These are phyloP conservation scores for Coemansia sp. DNA, from an alignment of 371 early-diverging fungal genomes.

Conservation along the genomic window DNA sequence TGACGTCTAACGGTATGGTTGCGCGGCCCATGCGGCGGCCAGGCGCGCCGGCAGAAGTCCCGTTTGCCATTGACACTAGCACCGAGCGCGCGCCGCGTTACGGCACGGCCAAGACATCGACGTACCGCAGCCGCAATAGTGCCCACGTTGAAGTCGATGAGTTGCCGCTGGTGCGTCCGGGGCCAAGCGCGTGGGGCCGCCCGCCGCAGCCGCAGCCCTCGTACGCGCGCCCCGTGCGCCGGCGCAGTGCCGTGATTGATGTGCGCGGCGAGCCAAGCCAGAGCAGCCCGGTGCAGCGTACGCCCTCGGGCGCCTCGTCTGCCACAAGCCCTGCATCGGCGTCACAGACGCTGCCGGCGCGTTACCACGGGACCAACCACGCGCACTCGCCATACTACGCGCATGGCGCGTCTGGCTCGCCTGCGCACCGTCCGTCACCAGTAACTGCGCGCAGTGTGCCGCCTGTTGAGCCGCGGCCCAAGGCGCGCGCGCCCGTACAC, in stretches of 20 bases:
- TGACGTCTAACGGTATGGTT: conserved; percentile 35
- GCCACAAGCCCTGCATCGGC: neutral
- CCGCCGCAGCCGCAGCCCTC: neutral
- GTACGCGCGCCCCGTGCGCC: conserved; percentile 8
- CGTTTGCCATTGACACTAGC: conserved; percentile 35
- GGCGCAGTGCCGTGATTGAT: conserved; percentile 41
- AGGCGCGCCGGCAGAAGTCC: conserved; percentile 7
- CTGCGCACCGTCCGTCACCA: no score
- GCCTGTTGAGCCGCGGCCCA: neutral
- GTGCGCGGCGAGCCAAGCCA: conserved; percentile 20
- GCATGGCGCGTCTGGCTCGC: conserved; percentile 23
- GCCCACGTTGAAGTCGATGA: conserved; percentile 44
- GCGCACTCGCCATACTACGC: conserved; percentile 45
- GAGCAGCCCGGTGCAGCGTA: neutral
- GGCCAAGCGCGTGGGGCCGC: conserved; percentile 26
- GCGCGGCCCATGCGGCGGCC: conserved; percentile 10
- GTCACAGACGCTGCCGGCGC: conserved; percentile 16
- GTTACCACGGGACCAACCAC: conserved; percentile 45
- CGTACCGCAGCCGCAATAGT: conserved; percentile 34
- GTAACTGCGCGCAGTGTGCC: no score
- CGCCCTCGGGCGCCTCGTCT: conserved; percentile 2
- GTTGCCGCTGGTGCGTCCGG: conserved; percentile 36
- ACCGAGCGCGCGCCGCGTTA: conserved; percentile 14
- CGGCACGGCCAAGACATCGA: conserved; percentile 6
- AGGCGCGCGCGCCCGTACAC: conserved; percentile 8